Percentiles rank a stretch among this genome's conserved stretches.
phyloP scores from a whole-genome alignment of 2,329 filamentous ascomycete species.

The Aspergillus awamori region DNA sequence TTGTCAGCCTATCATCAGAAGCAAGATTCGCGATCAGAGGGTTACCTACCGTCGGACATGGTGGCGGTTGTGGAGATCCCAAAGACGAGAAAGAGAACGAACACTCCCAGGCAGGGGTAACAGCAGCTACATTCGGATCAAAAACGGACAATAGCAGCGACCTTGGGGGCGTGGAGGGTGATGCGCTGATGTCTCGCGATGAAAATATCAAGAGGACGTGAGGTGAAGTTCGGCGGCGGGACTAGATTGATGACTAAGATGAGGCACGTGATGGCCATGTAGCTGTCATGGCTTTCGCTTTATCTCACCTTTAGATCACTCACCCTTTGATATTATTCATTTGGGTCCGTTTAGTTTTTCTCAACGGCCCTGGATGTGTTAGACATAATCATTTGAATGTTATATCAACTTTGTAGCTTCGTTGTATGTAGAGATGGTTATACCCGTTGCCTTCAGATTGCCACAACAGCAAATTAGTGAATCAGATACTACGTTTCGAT shows the following conservation, averaged over 20 bases:
- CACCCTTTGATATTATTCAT: too few relatives aligned
- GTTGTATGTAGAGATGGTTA: too few relatives aligned
- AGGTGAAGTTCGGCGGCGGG: constrained; percentile 16
- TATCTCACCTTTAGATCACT: too few relatives aligned
- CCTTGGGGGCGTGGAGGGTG: constrained; percentile 25
- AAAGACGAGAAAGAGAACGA: constrained; percentile 29
- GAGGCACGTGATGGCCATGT: neutral
- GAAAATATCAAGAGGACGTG: constrained; percentile 17
- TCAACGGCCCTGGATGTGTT: too few relatives aligned
- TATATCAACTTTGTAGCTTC: too few relatives aligned
- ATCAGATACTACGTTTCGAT: too few relatives aligned
- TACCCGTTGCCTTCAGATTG: too few relatives aligned
- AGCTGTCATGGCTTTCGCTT: too few relatives aligned
- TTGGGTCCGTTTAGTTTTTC: too few relatives aligned
- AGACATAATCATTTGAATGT: too few relatives aligned
- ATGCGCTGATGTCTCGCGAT: constrained; percentile 23
- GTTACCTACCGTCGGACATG: constrained; percentile 50
- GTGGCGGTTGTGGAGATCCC: constrained; percentile 28
- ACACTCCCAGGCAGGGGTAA: constrained; percentile 32
- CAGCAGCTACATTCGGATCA: constrained; percentile 41
- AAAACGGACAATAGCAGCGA: constrained; percentile 33
- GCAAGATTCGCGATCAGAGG: constrained; percentile 13
- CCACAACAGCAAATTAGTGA: too few relatives aligned
- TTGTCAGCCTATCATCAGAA: constrained; percentile 25
- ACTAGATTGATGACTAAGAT: constrained; percentile 18